Base-by-base conservation (phyloP, 371 early-diverging fungal genomes). In the Mucor irregularis region DNA sequence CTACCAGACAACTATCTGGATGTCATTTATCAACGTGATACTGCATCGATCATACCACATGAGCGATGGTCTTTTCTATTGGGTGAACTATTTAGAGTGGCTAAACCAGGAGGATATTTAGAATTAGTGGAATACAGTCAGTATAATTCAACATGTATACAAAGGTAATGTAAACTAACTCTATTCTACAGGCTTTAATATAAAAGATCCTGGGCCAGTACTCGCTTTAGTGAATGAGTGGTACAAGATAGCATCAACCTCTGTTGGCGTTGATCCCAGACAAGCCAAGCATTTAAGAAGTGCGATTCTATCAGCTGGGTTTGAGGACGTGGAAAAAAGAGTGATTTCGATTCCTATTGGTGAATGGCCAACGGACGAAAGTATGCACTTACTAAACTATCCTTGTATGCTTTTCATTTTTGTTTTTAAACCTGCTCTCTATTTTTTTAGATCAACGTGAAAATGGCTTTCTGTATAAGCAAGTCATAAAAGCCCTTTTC, bases 11-110 rank as follows among this genome's bases (percentile, higher is more conserved):
- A 78, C 56, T 61, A 65, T 6, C 68, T 85, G 37, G 83, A 85
- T 53, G 70, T 77, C 49, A 74, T 84, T 10, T 78, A 74, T 58
- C 84, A 84, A 60, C 76, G 86, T 7, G 69, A 75, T 22, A 55
- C 82, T n/a, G 39, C 72, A 5, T 54, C 70, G 0, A 75, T 69
- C 29, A 35, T 83, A 30, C 73, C 75, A 9, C 63, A 62, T 25
- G 65, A 71, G 5, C 58, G 74, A 21, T 85, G 82, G 82, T 34
- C 58, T 2, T 45, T 38, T 5, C 58, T 76, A 7, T 17, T 79
- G 17, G 8, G 22, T 7, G 84, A 83, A 55, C 44, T 77, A 1
- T 55, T 64, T n/a, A 53, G 84, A n/a, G 56, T 83, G 9, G 38
- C 64, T 1, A 80, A 76, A 49, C 82, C 83, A 3, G 81, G 81